Base-by-base conservation (phyloP, 768 basidiomycete species). In the Tylopilus rubrobrunneus region DNA sequence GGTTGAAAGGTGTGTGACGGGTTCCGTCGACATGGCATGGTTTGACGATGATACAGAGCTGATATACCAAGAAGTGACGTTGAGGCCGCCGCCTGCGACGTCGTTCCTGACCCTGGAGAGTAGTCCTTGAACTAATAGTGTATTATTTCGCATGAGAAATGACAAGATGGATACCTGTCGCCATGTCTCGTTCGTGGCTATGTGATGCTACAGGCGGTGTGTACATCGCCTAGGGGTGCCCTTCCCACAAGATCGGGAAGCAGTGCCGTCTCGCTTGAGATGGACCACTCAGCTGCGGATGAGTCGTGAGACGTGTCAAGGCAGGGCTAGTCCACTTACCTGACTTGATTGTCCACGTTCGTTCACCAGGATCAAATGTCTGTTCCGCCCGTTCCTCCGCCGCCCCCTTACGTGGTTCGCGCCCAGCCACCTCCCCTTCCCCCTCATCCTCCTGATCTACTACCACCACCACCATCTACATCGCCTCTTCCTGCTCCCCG, bases 401-500 rank as follows among this genome's bases (percentile, higher is more conserved):
- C 67, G 14, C 60, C 57, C 51, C 66, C 66, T 53, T 55, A 56
- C 47, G 57, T 60, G 45, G 53, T 52, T 2, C 47, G 34, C 10
- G 47, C 56, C 43, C 67, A 60, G 49, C 74, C 76, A 2, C 81
- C 81, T 2, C 78, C 82, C 0, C 39, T 81, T 1, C 81, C 82
- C 1, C 81, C 81, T 7, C 69, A 75, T 6, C 79, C 58, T 42
- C 56, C 60, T 9, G 34, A 36, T 15, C 34, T 15, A 14, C 34
- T 15, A 14, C 34, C 34, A 36, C 57, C 64, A 21, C 60, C 65
- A 15, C 63, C 60, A 68, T 1, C 82, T 77, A 57, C 81, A 76
- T 77, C 58, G 62, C 81, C 55, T 76, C 85, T 4, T 68, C 88
- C 78, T 3, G 87, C 87, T 0, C 87, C 87, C 5, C 75, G 83